Evolutionary conservation across 192 early-diverging fungal genomes (phyloP), one percentile per base, ranked within the genome.

Genomic region (Jimgerdemannia flammicorona): DNA sequence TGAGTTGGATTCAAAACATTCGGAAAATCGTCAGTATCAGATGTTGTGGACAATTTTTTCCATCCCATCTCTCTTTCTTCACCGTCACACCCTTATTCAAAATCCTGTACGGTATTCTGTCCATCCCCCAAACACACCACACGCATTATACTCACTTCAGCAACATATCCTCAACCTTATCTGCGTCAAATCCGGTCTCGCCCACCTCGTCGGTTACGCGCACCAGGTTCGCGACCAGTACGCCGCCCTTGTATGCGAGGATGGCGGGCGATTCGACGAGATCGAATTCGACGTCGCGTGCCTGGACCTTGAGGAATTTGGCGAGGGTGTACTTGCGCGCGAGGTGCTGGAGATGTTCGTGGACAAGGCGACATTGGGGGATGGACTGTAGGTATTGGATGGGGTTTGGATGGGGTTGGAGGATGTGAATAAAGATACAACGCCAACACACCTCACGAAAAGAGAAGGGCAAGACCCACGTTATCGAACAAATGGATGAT

Each of bases 281-380:
- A 71, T 89, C 88, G 76, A 89, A 89, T 14, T 89, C 86, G 18
- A 89, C 71, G 41, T 87, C 86, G 10, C 43, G 63, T 1, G 88
- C 86, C 40, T 81, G 80, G 64, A 87, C 80, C 29, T 86, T 75
- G 39, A 89, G 76, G 70, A 89, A 87, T 74, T 86, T 86, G 9
- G 85, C 84, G 9, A 77, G 72, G 4, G 83, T 80, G 71, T 86
- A 89, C 69, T 82, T 84, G 49, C 77, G 73, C 17, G 88, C 84
- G 40, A 89, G 70, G 40, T 74, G 73, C 29, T 76, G 72, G n/a
- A 89, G 69, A 63, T 77, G 78, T 10, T 78, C 77, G 69, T 89
- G 85, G n/a, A 89, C 67, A 69, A 67, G 41, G 41, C 79, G 70
- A 66, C 84, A 85, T 41, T 81, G 63, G 11, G 74, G 76, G 49